A percentile compares a stretch with the other conserved stretches of the same genome.
Evolutionary conservation across 2,329 filamentous ascomycete species (phyloP).

Genomic region (Fusarium sp.): DNA sequence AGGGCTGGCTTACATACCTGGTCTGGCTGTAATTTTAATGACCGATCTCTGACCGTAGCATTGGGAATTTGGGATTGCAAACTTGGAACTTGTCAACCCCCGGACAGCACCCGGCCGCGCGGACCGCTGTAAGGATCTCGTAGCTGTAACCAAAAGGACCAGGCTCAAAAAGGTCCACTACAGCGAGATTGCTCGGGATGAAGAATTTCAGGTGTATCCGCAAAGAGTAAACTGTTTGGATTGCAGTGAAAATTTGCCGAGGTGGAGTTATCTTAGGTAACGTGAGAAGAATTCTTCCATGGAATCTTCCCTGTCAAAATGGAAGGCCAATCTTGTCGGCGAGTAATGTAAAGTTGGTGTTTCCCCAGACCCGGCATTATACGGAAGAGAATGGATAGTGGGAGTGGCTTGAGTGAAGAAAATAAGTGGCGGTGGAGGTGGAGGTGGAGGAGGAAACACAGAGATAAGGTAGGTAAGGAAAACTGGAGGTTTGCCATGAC

Average conservation of each 20-base stretch:
- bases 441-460: not conserved
- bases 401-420: constrained; percentile 16
- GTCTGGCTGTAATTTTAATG: constrained; percentile 9
- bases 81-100: constrained; percentile 18
- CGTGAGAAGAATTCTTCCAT: constrained; percentile 14
- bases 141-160: constrained; percentile 1
- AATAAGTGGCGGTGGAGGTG: not conserved
- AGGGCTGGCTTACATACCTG: not conserved
- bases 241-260: constrained; percentile 4
- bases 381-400: constrained; percentile 18
- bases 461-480: not conserved
- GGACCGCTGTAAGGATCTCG: constrained; percentile 13
- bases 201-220: constrained; percentile 5
- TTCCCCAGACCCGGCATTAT: constrained; percentile 32
- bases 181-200: constrained; percentile 30
- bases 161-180: constrained; percentile 13
- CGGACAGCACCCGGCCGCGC: constrained; percentile 9
- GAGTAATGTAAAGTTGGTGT: constrained; percentile 13
- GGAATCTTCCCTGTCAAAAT: constrained; percentile 29
- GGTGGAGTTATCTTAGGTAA: constrained; percentile 5
- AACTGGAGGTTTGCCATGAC: constrained; percentile 4
- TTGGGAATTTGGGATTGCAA: constrained; percentile 19
- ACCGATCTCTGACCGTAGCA: constrained; percentile 14
- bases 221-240: not conserved
- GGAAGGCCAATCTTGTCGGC: constrained; percentile 7